Percentiles rank a stretch among this genome's conserved stretches.
Evolutionary conservation across 1,284 basidiomycete genomes (phyloP).

Genomic region (Chalciporus piperatoides): DNA sequence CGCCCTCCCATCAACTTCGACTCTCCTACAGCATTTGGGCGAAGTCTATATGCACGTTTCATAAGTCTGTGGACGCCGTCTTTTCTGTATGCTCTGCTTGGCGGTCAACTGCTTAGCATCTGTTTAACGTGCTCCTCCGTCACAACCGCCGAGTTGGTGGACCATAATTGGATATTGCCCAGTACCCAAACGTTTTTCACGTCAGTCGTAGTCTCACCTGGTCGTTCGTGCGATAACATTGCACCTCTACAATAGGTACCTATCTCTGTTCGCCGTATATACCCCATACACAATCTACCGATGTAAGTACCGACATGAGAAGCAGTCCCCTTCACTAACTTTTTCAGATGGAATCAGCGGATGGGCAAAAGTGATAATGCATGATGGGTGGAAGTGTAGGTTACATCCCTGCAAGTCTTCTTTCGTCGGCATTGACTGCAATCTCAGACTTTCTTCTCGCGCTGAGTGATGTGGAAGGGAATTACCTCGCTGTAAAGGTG

Average conservation of each 20-base stretch:
- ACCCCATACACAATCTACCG: constrained; percentile 83
- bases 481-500: constrained; percentile 77
- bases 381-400: constrained; percentile 86
- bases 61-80: constrained; percentile 30
- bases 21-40: constrained; percentile 19
- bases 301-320: constrained; percentile 42
- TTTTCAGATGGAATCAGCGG: constrained; percentile 68
- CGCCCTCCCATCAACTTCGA: constrained; percentile 22
- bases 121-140: constrained; percentile 38
- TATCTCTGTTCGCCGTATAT: constrained; percentile 68
- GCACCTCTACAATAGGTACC: constrained; percentile 51
- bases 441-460: constrained; percentile 68
- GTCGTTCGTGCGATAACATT: not conserved
- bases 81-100: constrained; percentile 28
- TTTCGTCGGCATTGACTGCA: not conserved
- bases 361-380: constrained; percentile 66
- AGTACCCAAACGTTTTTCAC: constrained; percentile 77
- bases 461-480: constrained; percentile 76
- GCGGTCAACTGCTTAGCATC: constrained; percentile 28
- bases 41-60: constrained; percentile 22
- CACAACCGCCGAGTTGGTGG: constrained; percentile 68
- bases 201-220: constrained; percentile 41
- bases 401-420: constrained; percentile 1
- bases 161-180: constrained; percentile 65
- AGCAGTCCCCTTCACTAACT: not conserved